Percentiles rank a stretch among this genome's conserved stretches.
Evolutionary conservation across 2,329 filamentous ascomycete genomes (phyloP).

Genomic region (Apiospora kogelbergensis): DNA sequence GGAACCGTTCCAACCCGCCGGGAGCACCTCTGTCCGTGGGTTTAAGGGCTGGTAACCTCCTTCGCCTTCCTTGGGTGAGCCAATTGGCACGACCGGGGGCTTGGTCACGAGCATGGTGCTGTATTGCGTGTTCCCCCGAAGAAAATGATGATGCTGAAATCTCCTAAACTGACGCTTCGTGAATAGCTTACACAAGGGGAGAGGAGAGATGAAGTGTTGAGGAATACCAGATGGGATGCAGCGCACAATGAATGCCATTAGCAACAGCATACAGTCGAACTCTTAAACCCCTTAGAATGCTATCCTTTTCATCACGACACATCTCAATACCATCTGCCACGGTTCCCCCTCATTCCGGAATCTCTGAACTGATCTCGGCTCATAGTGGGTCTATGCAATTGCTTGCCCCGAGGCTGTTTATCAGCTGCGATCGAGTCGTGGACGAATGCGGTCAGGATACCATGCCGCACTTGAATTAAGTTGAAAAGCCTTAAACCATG

Average conservation of each 20-base stretch:
- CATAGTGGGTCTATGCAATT: not conserved
- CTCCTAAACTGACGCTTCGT: not conserved
- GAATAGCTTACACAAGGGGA: accelerated
- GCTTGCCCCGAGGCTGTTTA: too few relatives aligned
- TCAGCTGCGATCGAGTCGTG: too few relatives aligned
- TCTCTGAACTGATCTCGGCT: not conserved
- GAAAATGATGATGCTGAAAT: too few relatives aligned
- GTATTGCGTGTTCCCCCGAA: not conserved
- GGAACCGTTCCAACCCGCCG: slow-evolving; percentile 13
- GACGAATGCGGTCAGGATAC: too few relatives aligned
- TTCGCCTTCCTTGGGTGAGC: slow-evolving; percentile 10
- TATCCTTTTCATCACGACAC: not conserved
- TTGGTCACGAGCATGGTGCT: slow-evolving; percentile 7
- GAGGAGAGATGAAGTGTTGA: not conserved
- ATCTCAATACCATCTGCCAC: not conserved
- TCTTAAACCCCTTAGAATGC: not conserved
- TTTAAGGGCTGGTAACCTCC: slow-evolving; percentile 14
- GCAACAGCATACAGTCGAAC: not conserved
- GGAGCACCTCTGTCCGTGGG: slow-evolving; percentile 12
- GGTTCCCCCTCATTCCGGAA: slow-evolving; percentile 1
- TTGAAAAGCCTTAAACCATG: too few relatives aligned
- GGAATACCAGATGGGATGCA: not conserved
- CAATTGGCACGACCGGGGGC: slow-evolving; percentile 12
- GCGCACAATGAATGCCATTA: not conserved
- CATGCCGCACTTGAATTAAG: too few relatives aligned